Evolutionary conservation across 768 basidiomycete species (phyloP).

Genomic region (Kwoniella sp.): DNA sequence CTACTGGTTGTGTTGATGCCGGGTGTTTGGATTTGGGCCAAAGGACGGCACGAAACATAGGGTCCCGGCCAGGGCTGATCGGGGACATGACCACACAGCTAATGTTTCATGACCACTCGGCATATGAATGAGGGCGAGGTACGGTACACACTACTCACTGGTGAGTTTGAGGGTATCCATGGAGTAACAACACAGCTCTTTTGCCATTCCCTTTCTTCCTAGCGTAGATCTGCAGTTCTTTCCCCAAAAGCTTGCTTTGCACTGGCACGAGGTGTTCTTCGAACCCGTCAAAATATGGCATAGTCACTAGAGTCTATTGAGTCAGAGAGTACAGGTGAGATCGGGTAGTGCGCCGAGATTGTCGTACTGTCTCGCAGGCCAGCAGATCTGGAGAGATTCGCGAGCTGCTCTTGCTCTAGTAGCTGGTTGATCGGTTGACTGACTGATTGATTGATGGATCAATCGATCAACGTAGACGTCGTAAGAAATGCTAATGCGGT

Average conservation of each 20-base stretch:
- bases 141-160: constrained; percentile 23
- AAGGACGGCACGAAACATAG: background rate
- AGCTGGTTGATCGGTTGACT: too few species aligned
- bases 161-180: constrained; percentile 44
- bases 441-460: background rate
- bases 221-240: constrained; percentile 15
- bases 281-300: constrained; percentile 25
- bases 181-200: constrained; percentile 34
- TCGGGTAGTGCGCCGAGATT: background rate
- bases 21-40: too few species aligned
- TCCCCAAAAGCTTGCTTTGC: constrained; percentile 12
- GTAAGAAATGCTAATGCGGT: too few species aligned
- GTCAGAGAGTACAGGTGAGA: too few species aligned
- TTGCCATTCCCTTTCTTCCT: constrained; percentile 20
- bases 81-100: background rate
- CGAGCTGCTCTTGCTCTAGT: background rate
- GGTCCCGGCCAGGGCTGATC: background rate
- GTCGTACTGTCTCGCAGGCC: background rate
- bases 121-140: too few species aligned
- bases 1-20: too few species aligned
- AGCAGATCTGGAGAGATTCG: background rate
- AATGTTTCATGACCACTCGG: background rate
- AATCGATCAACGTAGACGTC: background rate
- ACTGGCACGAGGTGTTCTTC: constrained; percentile 10
- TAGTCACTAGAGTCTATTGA: too few species aligned